A percentile compares a stretch with the other conserved stretches of the same genome.
Evolutionary conservation across 352 stramenopile species (phyloP).

Genomic region (Aphanomyces astaci): DNA sequence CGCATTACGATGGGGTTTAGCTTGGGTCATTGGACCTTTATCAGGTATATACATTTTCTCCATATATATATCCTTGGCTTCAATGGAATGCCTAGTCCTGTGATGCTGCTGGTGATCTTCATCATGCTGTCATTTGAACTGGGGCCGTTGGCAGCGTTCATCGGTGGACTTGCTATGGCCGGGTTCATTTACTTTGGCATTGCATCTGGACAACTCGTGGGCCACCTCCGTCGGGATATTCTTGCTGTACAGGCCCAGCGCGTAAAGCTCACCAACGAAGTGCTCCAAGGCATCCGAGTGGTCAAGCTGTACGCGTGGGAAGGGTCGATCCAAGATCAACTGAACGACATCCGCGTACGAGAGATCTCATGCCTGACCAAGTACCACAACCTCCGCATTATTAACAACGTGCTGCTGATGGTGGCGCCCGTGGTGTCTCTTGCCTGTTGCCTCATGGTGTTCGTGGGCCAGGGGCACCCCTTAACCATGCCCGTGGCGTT

Average conservation of each 20-base stretch:
- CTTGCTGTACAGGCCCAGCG: conserved; percentile 44
- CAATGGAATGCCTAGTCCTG: conserved; percentile 20
- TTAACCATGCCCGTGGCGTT: conserved; percentile 88
- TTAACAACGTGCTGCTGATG: not conserved
- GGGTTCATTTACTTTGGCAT: conserved; percentile 16
- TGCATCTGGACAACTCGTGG: conserved; percentile 34
- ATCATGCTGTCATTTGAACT: conserved; percentile 40
- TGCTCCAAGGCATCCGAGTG: conserved; percentile 82
- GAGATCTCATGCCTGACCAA: conserved; percentile 39
- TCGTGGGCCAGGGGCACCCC: conserved; percentile 35
- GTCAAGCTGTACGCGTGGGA: conserved; percentile 89
- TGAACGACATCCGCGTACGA: conserved; percentile 37
- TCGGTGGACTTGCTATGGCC: not conserved
- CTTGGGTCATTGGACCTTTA: conserved; percentile 35
- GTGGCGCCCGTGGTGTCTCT: conserved; percentile 31
- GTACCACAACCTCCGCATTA: not conserved
- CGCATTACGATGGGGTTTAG: conserved; percentile 43
- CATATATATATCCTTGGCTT: conserved; percentile 37
- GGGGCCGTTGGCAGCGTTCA: not conserved
- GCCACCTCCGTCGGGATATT: conserved; percentile 30
- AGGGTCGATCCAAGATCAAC: conserved; percentile 38
- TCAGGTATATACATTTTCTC: conserved; percentile 36
- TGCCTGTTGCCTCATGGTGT: conserved; percentile 50
- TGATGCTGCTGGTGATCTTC: conserved; percentile 22
- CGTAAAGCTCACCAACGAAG: conserved; percentile 92